A percentile compares a stretch with the other conserved stretches of the same genome.
phyloP scores from a whole-genome alignment of 2,329 filamentous ascomycete genomes.

The Aspergillus niger region DNA sequence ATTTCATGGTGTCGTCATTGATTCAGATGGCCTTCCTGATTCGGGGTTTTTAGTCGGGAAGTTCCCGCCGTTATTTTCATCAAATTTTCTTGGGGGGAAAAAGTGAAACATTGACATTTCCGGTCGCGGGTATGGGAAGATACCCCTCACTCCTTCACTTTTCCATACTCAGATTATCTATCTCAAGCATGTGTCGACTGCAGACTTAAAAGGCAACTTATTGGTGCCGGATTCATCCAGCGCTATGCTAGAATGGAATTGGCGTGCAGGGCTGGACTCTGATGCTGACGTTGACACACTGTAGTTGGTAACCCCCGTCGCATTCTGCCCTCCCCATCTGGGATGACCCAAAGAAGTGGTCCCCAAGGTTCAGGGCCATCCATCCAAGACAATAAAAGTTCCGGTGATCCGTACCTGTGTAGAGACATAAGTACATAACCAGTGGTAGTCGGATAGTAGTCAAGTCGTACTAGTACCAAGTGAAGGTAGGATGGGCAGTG shows the following conservation, averaged over 20 bases:
- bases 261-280: not conserved
- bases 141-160: not conserved
- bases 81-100: not conserved
- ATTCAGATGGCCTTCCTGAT: not conserved
- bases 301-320: too few species aligned
- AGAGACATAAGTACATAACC: too few species aligned
- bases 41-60: not conserved
- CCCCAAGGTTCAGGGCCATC: not conserved
- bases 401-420: too few species aligned
- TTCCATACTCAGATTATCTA: too few species aligned
- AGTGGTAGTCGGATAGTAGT: too few species aligned
- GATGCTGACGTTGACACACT: not conserved
- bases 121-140: not conserved
- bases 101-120: not conserved
- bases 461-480: too few species aligned
- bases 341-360: too few species aligned
- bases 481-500: not conserved
- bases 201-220: not conserved
- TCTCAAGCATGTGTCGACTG: not conserved
- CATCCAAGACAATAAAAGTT: too few species aligned
- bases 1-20: constrained; percentile 6
- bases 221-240: not conserved
- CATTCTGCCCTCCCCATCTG: too few species aligned
- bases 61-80: not conserved
- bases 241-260: not conserved